Percentiles rank a stretch among this genome's conserved stretches.
Evolutionary conservation across 129 eudicot genomes (phyloP).

Genomic region (Ambrosia artemisiifolia): DNA sequence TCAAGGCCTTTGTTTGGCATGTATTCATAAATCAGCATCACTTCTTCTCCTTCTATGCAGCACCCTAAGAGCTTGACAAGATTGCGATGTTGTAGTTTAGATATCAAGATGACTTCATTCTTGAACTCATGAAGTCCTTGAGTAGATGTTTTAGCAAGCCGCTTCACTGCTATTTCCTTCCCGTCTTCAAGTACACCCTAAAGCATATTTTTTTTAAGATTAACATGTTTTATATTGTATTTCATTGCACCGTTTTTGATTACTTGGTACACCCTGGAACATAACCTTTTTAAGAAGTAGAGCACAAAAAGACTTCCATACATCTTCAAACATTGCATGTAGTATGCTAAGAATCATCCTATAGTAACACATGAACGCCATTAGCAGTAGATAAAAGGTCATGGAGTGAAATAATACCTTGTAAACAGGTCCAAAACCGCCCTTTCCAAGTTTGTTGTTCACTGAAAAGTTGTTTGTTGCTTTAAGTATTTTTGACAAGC

Average conservation of each 20-base stretch:
- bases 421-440: neutral
- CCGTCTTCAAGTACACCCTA: too few relatives aligned
- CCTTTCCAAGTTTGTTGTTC: slow-evolving; percentile 35
- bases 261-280: too few relatives aligned
- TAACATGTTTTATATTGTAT: neutral
- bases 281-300: neutral
- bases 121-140: too few relatives aligned
- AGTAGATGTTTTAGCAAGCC: too few relatives aligned
- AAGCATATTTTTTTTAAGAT: too few relatives aligned
- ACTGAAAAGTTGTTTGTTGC: slow-evolving; percentile 29
- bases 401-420: neutral
- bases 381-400: neutral
- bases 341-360: neutral
- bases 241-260: neutral
- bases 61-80: too few relatives aligned
- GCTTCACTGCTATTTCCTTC: too few relatives aligned
- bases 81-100: too few relatives aligned
- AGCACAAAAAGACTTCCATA: neutral
- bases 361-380: neutral
- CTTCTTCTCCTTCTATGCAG: too few relatives aligned
- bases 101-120: too few relatives aligned
- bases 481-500: slow-evolving; percentile 10
- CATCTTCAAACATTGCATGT: neutral
- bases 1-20: too few relatives aligned
- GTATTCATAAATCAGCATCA: too few relatives aligned